Conservation (phyloP, 2,329 filamentous ascomycete species). For the Chaetomiaceae sp. region DNA sequence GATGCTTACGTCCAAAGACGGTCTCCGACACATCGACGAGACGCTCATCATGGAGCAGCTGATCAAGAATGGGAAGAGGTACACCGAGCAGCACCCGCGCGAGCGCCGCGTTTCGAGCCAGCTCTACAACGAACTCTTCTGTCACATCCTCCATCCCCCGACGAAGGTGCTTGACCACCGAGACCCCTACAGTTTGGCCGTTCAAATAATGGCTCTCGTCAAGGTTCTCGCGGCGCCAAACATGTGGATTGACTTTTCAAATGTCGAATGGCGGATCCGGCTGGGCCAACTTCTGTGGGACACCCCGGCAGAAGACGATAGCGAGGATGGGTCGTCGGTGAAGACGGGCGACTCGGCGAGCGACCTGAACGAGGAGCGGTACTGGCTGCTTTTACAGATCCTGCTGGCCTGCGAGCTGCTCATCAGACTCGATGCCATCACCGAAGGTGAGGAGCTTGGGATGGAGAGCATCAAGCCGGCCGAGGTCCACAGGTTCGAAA, state of each 20-base stretch:
- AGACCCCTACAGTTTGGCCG: constrained; percentile 59
- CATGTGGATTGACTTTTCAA: constrained; percentile 70
- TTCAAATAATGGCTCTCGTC: constrained; percentile 65
- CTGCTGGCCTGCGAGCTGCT: constrained; percentile 62
- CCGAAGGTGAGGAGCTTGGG: constrained; percentile 54
- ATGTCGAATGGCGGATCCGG: constrained; percentile 69
- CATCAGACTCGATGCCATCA: constrained; percentile 58
- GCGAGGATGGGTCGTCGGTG: constrained; percentile 49
- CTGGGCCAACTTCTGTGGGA: constrained; percentile 70
- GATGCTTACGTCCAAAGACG: constrained; percentile 49
- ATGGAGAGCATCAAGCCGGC: constrained; percentile 47
- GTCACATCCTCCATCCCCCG: constrained; percentile 53
- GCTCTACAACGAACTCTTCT: constrained; percentile 59
- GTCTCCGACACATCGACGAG: constrained; percentile 53
- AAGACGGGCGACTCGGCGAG: constrained; percentile 44
- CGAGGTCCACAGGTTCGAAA: constrained; percentile 57
- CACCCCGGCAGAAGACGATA: constrained; percentile 44
- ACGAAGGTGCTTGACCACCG: constrained; percentile 51
- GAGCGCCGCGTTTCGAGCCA: constrained; percentile 48
- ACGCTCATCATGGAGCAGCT: constrained; percentile 55
- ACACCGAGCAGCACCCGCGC: constrained; percentile 49
- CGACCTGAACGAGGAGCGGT: constrained; percentile 57
- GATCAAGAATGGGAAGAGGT: constrained; percentile 50
- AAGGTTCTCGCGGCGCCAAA: constrained; percentile 60
- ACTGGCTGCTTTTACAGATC: constrained; percentile 63